Evolutionary conservation across 2,329 filamentous ascomycete genomes (phyloP).

Genomic region (Venturia pyrina): DNA sequence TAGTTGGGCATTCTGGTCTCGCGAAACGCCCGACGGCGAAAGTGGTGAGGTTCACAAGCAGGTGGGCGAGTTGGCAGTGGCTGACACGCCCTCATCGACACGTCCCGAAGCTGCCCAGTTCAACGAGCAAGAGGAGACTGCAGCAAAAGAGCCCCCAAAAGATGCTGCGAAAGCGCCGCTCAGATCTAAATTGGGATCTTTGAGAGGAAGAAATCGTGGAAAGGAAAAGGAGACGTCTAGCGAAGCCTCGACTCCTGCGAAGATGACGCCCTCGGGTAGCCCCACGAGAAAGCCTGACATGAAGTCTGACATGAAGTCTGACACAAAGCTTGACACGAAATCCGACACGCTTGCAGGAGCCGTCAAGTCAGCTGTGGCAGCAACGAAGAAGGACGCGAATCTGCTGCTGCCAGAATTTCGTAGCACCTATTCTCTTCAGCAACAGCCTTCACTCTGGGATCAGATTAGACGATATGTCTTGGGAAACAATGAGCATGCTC

Average conservation of each 20-base stretch:
- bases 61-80: conserved; percentile 40
- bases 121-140: conserved; percentile 29
- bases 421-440: conserved; percentile 49
- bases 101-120: conserved; percentile 42
- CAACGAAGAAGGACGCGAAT: conserved; percentile 40
- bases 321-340: not conserved
- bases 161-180: conserved; percentile 8
- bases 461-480: conserved; percentile 29
- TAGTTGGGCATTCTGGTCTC: conserved; percentile 76
- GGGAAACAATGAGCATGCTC: conserved; percentile 45
- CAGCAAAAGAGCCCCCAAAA: conserved; percentile 17
- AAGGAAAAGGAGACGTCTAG: conserved; percentile 16
- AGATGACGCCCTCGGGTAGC: conserved; percentile 15
- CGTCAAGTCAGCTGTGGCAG: conserved; percentile 8
- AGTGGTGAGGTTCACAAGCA: conserved; percentile 49
- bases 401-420: conserved; percentile 60
- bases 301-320: no score
- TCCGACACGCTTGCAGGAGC: not conserved
- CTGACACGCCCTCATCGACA: conserved; percentile 39
- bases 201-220: conserved; percentile 5
- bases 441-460: conserved; percentile 36
- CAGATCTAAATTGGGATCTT: conserved; percentile 3
- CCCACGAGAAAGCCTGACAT: conserved; percentile 8
- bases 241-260: conserved; percentile 13
- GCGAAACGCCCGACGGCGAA: conserved; percentile 30